A percentile compares a stretch with the other conserved stretches of the same genome.
These are phyloP conservation scores for Trichosporon sp. DNA, from an alignment of 1,284 basidiomycete genomes.

Conservation along the genomic window DNA sequence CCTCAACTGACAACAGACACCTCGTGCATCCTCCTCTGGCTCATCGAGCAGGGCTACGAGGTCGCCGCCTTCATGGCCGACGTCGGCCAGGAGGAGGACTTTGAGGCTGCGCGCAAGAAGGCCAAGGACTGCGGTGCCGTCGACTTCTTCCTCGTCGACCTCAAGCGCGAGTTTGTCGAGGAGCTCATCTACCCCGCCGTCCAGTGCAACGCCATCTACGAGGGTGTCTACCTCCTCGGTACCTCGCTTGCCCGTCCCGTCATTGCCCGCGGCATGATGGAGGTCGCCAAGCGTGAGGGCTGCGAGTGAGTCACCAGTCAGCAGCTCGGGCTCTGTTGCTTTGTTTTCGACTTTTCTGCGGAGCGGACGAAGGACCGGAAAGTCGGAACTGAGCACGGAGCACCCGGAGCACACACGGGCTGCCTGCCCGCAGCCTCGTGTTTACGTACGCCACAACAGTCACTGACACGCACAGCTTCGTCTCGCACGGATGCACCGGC, in stretches of 20 bases:
- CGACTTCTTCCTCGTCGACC: conserved; percentile 91
- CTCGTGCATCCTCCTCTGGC: conserved; percentile 70
- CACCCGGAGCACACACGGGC: neutral
- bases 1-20: conserved; percentile 60
- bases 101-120: conserved; percentile 86
- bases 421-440: neutral
- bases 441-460: conserved; percentile 11
- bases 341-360: neutral
- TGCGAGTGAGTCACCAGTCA: conserved; percentile 68
- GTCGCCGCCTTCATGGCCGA: conserved; percentile 99
- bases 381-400: neutral
- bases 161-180: conserved; percentile 91
- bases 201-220: conserved; percentile 98
- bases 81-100: conserved; percentile 99
- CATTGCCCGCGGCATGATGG: conserved; percentile 98
- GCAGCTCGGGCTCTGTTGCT: neutral
- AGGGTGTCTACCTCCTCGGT: conserved; percentile 96
- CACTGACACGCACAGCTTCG: conserved; percentile 60
- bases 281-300: conserved; percentile 78
- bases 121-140: conserved; percentile 88
- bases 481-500: conserved; percentile 97
- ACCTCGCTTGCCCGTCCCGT: conserved; percentile 97
- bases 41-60: conserved; percentile 75
- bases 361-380: too few relatives aligned
- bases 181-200: conserved; percentile 97